Evolutionary conservation across 2,329 filamentous ascomycete genomes (phyloP).

Genomic region (Aureobasidium vineae): DNA sequence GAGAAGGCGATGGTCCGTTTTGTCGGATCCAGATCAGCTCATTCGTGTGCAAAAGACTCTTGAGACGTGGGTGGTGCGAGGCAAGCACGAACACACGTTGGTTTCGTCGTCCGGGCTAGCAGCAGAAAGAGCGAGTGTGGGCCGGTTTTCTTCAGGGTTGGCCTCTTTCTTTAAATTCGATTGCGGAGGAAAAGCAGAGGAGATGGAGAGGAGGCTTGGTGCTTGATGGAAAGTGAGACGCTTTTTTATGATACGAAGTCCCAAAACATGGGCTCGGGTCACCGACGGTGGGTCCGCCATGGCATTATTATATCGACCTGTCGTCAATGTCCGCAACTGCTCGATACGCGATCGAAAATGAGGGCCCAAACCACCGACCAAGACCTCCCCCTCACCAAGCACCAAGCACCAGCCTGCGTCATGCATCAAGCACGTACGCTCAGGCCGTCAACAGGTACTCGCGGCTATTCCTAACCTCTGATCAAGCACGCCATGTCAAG

Average conservation of each 20-base stretch:
- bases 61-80: slow-evolving; percentile 6
- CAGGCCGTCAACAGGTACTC: slow-evolving; percentile 14
- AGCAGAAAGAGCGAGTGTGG: slow-evolving; percentile 17
- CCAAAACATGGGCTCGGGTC: slow-evolving; percentile 7
- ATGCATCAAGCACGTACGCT: slow-evolving; percentile 21
- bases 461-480: slow-evolving; percentile 5
- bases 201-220: slow-evolving; percentile 9
- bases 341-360: slow-evolving; percentile 18
- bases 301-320: slow-evolving; percentile 22
- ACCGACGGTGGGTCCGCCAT: slow-evolving; percentile 18
- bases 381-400: slow-evolving; percentile 12
- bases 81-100: slow-evolving; percentile 13
- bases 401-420: slow-evolving; percentile 9
- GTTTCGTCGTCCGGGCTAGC: slow-evolving; percentile 9
- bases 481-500: slow-evolving; percentile 24
- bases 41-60: not conserved
- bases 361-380: slow-evolving; percentile 16
- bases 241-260: slow-evolving; percentile 8
- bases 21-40: slow-evolving; percentile 10
- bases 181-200: not conserved
- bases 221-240: slow-evolving; percentile 22
- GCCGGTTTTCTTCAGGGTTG: slow-evolving; percentile 1
- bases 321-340: not conserved
- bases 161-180: not conserved
- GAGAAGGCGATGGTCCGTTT: not conserved